Conservation (phyloP, 2,329 filamentous ascomycete species). For the Ophiostoma tasmaniense region DNA sequence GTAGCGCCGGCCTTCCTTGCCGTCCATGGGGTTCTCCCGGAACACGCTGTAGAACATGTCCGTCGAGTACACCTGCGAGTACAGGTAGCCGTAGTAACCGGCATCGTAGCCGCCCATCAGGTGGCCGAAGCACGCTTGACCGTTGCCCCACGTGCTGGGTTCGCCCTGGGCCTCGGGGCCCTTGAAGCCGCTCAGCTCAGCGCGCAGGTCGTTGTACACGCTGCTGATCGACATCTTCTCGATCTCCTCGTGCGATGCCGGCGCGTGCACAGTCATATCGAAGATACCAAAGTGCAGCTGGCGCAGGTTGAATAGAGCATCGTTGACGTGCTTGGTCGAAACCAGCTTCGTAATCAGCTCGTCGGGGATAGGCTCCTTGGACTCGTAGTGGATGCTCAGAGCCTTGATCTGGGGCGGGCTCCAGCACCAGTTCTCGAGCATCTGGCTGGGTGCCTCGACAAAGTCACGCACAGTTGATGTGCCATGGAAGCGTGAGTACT, state of each 20-base stretch:
- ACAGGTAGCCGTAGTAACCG: conserved; percentile 70
- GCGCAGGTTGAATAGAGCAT: conserved; percentile 66
- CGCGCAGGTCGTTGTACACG: conserved; percentile 64
- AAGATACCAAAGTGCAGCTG: conserved; percentile 77
- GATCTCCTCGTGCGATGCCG: conserved; percentile 58
- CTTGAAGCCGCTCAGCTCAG: conserved; percentile 63
- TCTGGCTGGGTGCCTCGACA: conserved; percentile 63
- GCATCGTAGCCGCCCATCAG: conserved; percentile 79
- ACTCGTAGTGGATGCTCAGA: conserved; percentile 66
- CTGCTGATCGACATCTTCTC: conserved; percentile 56
- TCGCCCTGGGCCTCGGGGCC: conserved; percentile 61
- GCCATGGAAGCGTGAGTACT: conserved; percentile 59
- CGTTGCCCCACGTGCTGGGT: conserved; percentile 60
- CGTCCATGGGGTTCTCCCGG: conserved; percentile 69
- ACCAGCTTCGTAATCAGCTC: conserved; percentile 67
- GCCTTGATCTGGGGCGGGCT: conserved; percentile 54
- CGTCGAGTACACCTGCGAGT: conserved; percentile 69
- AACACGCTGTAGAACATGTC: conserved; percentile 84
- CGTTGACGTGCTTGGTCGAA: conserved; percentile 72
- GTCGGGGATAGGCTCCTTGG: conserved; percentile 61
- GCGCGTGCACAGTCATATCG: conserved; percentile 73
- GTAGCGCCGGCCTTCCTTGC: conserved; percentile 63
- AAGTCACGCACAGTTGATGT: conserved; percentile 60
- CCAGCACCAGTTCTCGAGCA: conserved; percentile 74
- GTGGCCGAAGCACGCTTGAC: conserved; percentile 73